Percentiles rank a stretch among this genome's conserved stretches.
phyloP scores from a whole-genome alignment of 208 protist species.

The Zelonia costaricensis region DNA sequence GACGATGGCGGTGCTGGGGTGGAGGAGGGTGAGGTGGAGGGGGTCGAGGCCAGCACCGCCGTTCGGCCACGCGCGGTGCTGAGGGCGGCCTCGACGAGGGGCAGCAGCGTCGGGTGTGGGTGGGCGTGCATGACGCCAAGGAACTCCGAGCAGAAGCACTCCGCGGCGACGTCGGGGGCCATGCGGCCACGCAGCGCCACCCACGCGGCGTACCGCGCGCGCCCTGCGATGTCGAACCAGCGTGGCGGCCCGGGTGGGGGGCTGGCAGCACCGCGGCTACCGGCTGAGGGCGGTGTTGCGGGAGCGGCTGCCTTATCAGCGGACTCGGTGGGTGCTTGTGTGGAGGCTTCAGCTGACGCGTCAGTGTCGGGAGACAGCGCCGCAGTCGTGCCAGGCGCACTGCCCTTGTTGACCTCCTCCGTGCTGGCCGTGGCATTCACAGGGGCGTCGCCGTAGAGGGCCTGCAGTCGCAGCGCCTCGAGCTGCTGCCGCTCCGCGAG shows the following conservation, averaged over 20 bases:
- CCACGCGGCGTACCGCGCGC: conserved; percentile 48
- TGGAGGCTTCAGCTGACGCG: too few relatives aligned
- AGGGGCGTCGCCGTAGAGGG: conserved; percentile 72
- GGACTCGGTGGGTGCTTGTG: not conserved
- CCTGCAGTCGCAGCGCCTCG: conserved; percentile 66
- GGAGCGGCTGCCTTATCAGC: not conserved
- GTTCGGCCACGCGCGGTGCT: conserved; percentile 32
- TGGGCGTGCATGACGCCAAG: conserved; percentile 58
- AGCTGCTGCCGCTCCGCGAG: conserved; percentile 46
- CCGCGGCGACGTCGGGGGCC: conserved; percentile 56
- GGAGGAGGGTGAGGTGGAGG: not conserved
- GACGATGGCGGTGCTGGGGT: conserved; percentile 1
- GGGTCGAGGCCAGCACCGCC: not conserved
- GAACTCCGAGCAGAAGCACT: conserved; percentile 74
- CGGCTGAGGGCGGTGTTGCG: not conserved
- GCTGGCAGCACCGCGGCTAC: not conserved
- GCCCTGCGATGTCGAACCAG: conserved; percentile 72
- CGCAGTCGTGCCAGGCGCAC: not conserved
- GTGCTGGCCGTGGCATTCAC: not conserved
- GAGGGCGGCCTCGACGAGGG: conserved; percentile 56
- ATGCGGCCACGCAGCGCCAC: conserved; percentile 57
- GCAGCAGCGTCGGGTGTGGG: conserved; percentile 38
- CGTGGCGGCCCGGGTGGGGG: conserved; percentile 19
- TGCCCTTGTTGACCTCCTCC: not conserved
- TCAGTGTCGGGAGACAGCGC: too few relatives aligned